phyloP scores from a whole-genome alignment of 495 filamentous ascomycete species.

The Penicillium atrosanguineum region DNA sequence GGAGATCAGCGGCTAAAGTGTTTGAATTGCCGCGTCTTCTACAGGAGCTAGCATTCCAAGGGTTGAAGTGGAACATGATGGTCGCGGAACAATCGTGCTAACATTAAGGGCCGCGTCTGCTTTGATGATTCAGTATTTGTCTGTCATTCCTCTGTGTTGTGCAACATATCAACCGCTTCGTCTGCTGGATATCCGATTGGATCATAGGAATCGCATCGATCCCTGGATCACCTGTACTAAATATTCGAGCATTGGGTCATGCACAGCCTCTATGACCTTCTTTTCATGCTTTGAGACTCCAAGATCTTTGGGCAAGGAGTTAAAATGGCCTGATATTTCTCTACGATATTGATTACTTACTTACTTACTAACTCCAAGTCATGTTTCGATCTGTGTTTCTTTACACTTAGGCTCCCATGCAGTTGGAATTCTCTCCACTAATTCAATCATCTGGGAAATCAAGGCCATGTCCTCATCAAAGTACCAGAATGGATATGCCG shows the following conservation, averaged over 20 bases:
- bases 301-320: not conserved
- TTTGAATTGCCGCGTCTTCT: not conserved
- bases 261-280: slow-evolving; percentile 6
- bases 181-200: slow-evolving; percentile 13
- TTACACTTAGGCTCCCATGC: not conserved
- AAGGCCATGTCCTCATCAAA: not conserved
- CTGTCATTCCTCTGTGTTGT: not conserved
- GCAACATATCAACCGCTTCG: slow-evolving; percentile 7
- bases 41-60: not conserved
- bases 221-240: slow-evolving; percentile 8
- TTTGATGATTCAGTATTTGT: not conserved
- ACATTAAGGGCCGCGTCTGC: not conserved
- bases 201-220: slow-evolving; percentile 15
- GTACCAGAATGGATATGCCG: not conserved
- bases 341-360: too few species aligned
- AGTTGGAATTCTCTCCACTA: not conserved
- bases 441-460: not conserved
- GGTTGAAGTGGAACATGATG: not conserved
- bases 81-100: not conserved
- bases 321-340: not conserved
- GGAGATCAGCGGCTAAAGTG: not conserved
- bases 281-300: slow-evolving; percentile 4
- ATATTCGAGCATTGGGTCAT: slow-evolving; percentile 6
- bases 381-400: not conserved
- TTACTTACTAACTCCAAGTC: not conserved